Percentiles rank a stretch among this genome's conserved stretches.
Conservation (phyloP, 75 land plant genomes). For the Selaginella moellendorffii region DNA sequence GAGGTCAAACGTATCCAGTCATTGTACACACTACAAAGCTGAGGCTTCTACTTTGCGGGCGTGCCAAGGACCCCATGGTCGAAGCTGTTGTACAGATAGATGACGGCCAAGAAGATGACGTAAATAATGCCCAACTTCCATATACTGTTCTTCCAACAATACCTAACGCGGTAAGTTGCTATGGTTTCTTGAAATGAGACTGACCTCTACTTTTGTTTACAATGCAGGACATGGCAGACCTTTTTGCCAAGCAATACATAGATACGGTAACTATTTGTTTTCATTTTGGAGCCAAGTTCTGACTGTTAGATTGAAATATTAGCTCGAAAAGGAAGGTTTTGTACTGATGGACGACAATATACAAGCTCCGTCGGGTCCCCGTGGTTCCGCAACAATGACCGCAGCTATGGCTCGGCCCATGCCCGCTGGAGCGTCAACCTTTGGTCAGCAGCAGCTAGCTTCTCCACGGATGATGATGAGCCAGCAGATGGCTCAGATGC, state of each 20-base stretch:
- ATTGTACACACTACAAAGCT: slow-evolving; percentile 23
- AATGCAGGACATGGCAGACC: slow-evolving; percentile 70
- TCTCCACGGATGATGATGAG: background rate
- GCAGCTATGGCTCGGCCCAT: slow-evolving; percentile 35
- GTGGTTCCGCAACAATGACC: slow-evolving; percentile 6
- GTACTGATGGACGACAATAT: slow-evolving; percentile 32
- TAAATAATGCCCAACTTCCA: slow-evolving; percentile 15
- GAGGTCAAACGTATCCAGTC: slow-evolving; percentile 9
- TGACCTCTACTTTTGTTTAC: background rate
- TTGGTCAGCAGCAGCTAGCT: slow-evolving; percentile 25
- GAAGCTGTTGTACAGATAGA: slow-evolving; percentile 57
- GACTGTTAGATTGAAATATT: no score
- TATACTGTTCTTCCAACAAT: slow-evolving; percentile 54
- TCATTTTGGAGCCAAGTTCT: background rate
- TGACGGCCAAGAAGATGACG: slow-evolving; percentile 45
- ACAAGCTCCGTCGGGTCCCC: slow-evolving; percentile 30
- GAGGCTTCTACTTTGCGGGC: slow-evolving; percentile 54
- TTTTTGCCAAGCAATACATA: slow-evolving; percentile 60
- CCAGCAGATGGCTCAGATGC: slow-evolving; percentile 27
- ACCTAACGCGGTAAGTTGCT: slow-evolving; percentile 52
- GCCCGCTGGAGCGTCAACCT: slow-evolving; percentile 30
- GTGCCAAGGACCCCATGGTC: slow-evolving; percentile 62
- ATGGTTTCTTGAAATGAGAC: background rate
- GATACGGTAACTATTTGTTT: slow-evolving; percentile 48
- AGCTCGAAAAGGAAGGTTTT: slow-evolving; percentile 72